phyloP scores from a whole-genome alignment of 306 rosid species.

The cucumber (Cucumis sativus) region Cucumber_9930_V3 NC_026661.2:1190001-1190500 shows the following conservation, averaged over 20 bases:
- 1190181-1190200: conserved; percentile 66
- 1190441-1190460: background rate
- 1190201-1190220: conserved; percentile 79
- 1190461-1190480: background rate
- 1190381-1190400: background rate
- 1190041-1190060: conserved; percentile 37
- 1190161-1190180: conserved; percentile 61
- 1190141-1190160: conserved; percentile 64
- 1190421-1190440: background rate
- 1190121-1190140: conserved; percentile 57
- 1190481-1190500: background rate
- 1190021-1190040: conserved; percentile 17
- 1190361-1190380: background rate
- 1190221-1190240: conserved; percentile 78
- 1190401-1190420: background rate
- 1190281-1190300: conserved; percentile 75
- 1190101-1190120: conserved; percentile 61
- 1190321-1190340: conserved; percentile 59
- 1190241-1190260: conserved; percentile 91
- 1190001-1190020: conserved; percentile 22
- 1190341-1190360: background rate
- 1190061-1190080: conserved; percentile 20
- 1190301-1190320: conserved; percentile 92
- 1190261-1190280: conserved; percentile 77
- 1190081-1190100: conserved; percentile 23